Conservation (phyloP, 306 rosid species). For the Malus domestica region ASM211411v1 NC_041803.1:5138501-5139000, state of each 20-base stretch:
- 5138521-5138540: conserved; percentile 14
- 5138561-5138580: conserved; percentile 24
- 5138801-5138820: conserved; percentile 4
- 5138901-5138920: background rate
- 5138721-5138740: conserved; percentile 25
- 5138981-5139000: background rate
- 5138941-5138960: background rate
- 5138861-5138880: conserved; percentile 8
- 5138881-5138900: conserved; percentile 13
- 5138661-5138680: conserved; percentile 16
- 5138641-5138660: conserved; percentile 16
- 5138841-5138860: conserved; percentile 23
- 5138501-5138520: background rate
- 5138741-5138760: conserved; percentile 14
- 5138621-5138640: conserved; percentile 12
- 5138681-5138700: conserved; percentile 12
- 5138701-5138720: conserved; percentile 19
- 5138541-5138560: conserved; percentile 25
- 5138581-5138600: conserved; percentile 29
- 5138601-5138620: conserved; percentile 25
- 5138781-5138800: conserved; percentile 4
- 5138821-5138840: conserved; percentile 21
- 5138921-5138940: no score
- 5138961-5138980: background rate
- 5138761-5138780: conserved; percentile 5